Evolutionary conservation across 2,329 filamentous ascomycete species (phyloP), one percentile per base, ranked within the genome.

Genomic region (Phialemoniopsis sp.): DNA sequence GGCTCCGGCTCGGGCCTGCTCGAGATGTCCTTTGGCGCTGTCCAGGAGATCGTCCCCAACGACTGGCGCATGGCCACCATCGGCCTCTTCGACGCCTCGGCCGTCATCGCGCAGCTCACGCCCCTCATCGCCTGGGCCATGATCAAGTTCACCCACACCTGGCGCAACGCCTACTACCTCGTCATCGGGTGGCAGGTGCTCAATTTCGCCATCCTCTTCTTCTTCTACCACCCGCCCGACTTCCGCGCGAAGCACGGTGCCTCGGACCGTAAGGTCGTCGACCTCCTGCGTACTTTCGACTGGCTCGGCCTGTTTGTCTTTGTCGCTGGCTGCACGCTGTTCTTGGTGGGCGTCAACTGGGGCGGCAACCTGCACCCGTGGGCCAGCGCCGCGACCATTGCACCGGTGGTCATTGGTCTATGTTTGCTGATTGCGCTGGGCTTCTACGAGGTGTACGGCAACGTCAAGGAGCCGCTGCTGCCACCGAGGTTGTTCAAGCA

Each of bases 341-440:
- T 40, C 13, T 10, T 40, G 6, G 16, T 40, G 10, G 38, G 38
- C 15, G 6, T 40, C 13, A 28, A n/a, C 18, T 40, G 38, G 38
- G 38, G 38, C 34, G 38, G 38, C 9, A 28, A 13, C 15, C 10
- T 26, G 13, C 19, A 40, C 17, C 32, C 38, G 6, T 40, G 38
- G 38, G 46, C 17, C 2, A 44, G 46, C 15, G 42, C 50, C 3
- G 48, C 43, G 7, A 53, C 55, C 26, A 49, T 59, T 5, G 55
- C 55, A 4, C 54, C 57, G 7, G 50, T 62, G n/a, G 48, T 53
- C 1, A 40, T 60, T 32, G 59, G 58, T 6, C 18, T 51, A 4
- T 46, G 46, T 13, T 50, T 46, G 17, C 49, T 59, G 21, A 39
- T 60, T 17, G 51, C 46, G 3, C 52, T 60, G 18, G 51, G 51